Evolutionary conservation across 208 protist genomes (phyloP).

Genomic region (Crithidia bombi): DNA sequence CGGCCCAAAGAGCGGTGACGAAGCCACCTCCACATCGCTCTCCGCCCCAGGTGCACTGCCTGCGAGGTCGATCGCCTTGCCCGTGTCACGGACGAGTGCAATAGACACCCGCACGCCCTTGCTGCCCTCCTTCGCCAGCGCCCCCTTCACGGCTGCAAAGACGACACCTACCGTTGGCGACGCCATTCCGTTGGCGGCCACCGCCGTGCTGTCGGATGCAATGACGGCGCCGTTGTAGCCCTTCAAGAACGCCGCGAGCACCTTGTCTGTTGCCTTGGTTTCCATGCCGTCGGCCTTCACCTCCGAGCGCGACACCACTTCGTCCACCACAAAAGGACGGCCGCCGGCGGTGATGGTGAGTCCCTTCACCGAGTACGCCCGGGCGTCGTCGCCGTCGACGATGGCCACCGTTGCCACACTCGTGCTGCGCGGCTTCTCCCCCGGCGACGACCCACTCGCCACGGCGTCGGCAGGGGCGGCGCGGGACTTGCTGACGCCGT

Average conservation of each 20-base stretch:
- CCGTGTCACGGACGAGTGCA: slow-evolving; percentile 39
- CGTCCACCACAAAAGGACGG: slow-evolving; percentile 42
- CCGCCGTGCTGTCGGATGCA: slow-evolving; percentile 31
- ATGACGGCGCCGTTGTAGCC: slow-evolving; percentile 64
- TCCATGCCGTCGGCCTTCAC: slow-evolving; percentile 21
- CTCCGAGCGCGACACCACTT: slow-evolving; percentile 36
- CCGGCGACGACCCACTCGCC: not conserved
- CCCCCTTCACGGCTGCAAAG: slow-evolving; percentile 28
- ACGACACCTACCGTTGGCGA: slow-evolving; percentile 33
- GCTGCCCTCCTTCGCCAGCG: slow-evolving; percentile 21
- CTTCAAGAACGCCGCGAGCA: slow-evolving; percentile 43
- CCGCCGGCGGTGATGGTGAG: slow-evolving; percentile 32
- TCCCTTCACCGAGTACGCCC: slow-evolving; percentile 32
- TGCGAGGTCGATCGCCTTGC: slow-evolving; percentile 18
- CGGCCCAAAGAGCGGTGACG: slow-evolving; percentile 64
- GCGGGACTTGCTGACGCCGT: not conserved
- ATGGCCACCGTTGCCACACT: slow-evolving; percentile 37
- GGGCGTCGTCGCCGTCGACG: slow-evolving; percentile 27
- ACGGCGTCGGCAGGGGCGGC: too few relatives aligned
- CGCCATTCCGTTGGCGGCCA: slow-evolving; percentile 35
- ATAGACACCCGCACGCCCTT: slow-evolving; percentile 52
- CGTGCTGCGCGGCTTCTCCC: slow-evolving; percentile 29
- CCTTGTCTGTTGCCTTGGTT: slow-evolving; percentile 31
- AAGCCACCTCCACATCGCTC: slow-evolving; percentile 23
- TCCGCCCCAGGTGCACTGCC: slow-evolving; percentile 16